Evolutionary conservation across 805 yeast species (phyloP), one percentile per base, ranked within the genome.

Genomic region (Schwanniomyces polymorphus): DNA sequence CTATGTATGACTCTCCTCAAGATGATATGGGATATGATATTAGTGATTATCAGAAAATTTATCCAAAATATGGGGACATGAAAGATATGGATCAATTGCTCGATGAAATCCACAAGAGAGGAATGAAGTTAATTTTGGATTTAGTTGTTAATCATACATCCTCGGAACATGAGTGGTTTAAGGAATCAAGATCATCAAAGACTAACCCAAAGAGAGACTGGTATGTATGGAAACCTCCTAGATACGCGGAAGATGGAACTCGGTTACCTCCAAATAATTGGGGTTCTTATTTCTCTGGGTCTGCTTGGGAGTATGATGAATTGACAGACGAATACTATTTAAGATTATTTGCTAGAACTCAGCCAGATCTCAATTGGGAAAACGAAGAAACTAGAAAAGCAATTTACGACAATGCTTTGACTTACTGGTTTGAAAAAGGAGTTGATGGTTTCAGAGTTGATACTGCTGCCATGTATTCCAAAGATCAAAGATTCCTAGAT

Each of bases 21-120:
- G 78, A 74, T 43, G 85, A 81, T 58, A 80, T 81, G 85, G 86
- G 86, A 4, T 81, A 80, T 58, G 85, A 81, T 54, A 78, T 81
- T 56, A 63, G 78, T 16, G 75, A 81, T 61, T 81, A 81, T 63
- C 73, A 78, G 59, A 71, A 62, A 21, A 73, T 81, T 33, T 74
- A 80, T 60, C 75, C 78, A 12, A 66, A 67, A 49, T 81, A 78
- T 59, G 86, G 86, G 29, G 72, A 82, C 11, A 58, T 79, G 61
- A 75, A 75, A 49, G 83, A 79, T 54, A 74, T 78, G 72, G 78
- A 78, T 54, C 51, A 57, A 26, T 69, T 81, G 60, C 74, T 81
- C 50, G 61, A 63, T 12, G 81, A 70, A 49, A 53, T 68, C 31
- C 83, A 81, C 57, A 56, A 67, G 39, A 63, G 82, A 34, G 83